A percentile compares a stretch with the other conserved stretches of the same genome.
These are phyloP conservation scores for Tetraselmis striata DNA, from an alignment of 139 green algal species.

Conservation along the genomic window DNA sequence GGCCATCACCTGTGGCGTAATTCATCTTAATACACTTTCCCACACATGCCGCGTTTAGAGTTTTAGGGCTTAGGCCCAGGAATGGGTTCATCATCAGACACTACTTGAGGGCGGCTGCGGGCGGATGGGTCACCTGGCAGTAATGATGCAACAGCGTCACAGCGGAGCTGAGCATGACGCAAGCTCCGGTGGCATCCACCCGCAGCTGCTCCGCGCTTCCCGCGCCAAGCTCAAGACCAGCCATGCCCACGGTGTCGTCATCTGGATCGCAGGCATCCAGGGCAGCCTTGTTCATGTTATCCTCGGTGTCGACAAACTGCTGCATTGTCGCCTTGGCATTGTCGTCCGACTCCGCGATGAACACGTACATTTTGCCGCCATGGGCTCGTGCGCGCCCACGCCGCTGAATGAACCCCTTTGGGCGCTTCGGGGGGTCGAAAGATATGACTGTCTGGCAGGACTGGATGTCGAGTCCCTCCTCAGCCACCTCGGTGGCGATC, in stretches of 20 bases:
- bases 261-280: no score
- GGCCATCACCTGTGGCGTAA: not conserved
- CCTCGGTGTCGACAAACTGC: not conserved
- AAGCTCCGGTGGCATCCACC: not conserved
- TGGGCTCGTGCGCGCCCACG: not conserved
- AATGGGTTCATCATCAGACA: no score
- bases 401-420: not conserved
- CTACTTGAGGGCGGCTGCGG: no score
- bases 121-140: no score
- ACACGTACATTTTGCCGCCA: not conserved
- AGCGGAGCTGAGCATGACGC: not conserved
- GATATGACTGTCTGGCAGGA: slow-evolving; percentile 24
- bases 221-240: no score
- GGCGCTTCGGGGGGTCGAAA: not conserved
- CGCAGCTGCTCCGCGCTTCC: not conserved
- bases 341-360: not conserved
- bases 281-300: not conserved
- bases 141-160: not conserved
- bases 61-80: no score
- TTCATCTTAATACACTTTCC: no score
- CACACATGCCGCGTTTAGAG: no score
- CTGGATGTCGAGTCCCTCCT: slow-evolving; percentile 45
- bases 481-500: slow-evolving; percentile 20
- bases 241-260: not conserved
- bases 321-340: not conserved